Base-by-base conservation (phyloP, 768 basidiomycete species). In the Lentinula lateritia region DNA sequence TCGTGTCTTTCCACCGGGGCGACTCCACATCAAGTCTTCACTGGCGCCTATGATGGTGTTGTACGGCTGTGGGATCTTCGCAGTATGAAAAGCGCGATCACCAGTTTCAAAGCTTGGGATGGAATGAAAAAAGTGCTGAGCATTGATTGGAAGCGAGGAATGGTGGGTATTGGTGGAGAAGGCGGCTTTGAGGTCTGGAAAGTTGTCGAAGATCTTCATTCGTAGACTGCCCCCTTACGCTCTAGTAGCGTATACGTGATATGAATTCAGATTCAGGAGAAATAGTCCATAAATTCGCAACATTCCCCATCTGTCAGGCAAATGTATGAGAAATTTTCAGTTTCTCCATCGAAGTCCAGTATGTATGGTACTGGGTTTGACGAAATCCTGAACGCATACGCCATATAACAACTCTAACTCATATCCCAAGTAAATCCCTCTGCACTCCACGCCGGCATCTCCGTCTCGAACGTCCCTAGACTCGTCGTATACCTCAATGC, bases 381-480 rank as follows among this genome's bases (percentile, higher is more conserved):
- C 3, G 3, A 28, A 28, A 28, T 28, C 28, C 28, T 28, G 3
- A 28, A 28, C 28, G 28, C 28, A 28, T 28, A 28, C 28, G 28
- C 28, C 28, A 28, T 2, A 28, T 28, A 28, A 28, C 28, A 3
- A 28, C 28, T 13, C 50, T 52, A 52, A 13, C 55, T 35, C 18
- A 38, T 35, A 36, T 60, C 39, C 58, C 59, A 62, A 32, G 77
- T 74, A 83, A 84, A 93, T 16, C 84, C 87, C 67, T 88, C 81
- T 36, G 74, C 77, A 28, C 94, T 90, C 97, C 97, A 99, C 56
- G 86, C 82, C 0, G 97, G 97, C 83, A 93, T 85, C 63, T 85
- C 88, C 48, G 92, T 92, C 74, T 90, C 86, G 66, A 91, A 96
- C 32, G 81, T 75, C n/a, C 93, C 93, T 48, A 94, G 76, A 64